Evolutionary conservation across 2,329 filamentous ascomycete genomes (phyloP).

Genomic region (Tolypocladium sp.): DNA sequence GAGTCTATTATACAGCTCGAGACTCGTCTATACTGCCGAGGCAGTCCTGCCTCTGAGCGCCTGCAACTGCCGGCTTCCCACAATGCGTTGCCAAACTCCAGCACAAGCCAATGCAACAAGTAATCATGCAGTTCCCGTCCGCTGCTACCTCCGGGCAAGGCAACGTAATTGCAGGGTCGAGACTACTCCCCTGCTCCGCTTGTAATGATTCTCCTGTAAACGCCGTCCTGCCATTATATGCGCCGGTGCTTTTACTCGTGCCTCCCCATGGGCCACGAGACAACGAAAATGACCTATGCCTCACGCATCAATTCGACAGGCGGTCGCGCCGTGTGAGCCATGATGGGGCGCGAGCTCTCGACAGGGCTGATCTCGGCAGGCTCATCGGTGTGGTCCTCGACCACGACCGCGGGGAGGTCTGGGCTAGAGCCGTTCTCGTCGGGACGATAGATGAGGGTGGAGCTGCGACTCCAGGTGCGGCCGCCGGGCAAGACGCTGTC

Average conservation of each 20-base stretch:
- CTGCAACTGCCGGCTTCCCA: background rate
- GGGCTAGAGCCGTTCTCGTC: constrained; percentile 44
- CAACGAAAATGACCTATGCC: background rate
- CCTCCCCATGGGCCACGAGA: background rate
- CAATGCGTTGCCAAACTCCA: background rate
- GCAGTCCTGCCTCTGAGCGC: background rate
- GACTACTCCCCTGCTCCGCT: background rate
- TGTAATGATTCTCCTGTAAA: background rate
- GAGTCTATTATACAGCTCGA: background rate
- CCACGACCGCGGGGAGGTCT: constrained; percentile 53
- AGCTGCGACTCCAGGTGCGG: constrained; percentile 47
- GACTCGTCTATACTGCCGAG: background rate
- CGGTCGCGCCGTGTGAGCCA: constrained; percentile 52
- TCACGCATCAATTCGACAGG: constrained; percentile 54
- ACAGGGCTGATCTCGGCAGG: constrained; percentile 35
- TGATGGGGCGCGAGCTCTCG: constrained; percentile 35
- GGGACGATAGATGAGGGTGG: constrained; percentile 57
- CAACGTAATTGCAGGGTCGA: background rate
- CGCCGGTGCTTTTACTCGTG: background rate
- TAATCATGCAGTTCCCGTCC: background rate
- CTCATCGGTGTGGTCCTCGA: constrained; percentile 57
- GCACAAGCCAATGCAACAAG: background rate
- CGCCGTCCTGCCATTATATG: background rate
- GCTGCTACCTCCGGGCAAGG: background rate
- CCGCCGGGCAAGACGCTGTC: constrained; percentile 15